Percentiles rank a stretch among this genome's conserved stretches.
Evolutionary conservation across 306 rosid genomes (phyloP).

Genomic region (Corylus avellana): DNA sequence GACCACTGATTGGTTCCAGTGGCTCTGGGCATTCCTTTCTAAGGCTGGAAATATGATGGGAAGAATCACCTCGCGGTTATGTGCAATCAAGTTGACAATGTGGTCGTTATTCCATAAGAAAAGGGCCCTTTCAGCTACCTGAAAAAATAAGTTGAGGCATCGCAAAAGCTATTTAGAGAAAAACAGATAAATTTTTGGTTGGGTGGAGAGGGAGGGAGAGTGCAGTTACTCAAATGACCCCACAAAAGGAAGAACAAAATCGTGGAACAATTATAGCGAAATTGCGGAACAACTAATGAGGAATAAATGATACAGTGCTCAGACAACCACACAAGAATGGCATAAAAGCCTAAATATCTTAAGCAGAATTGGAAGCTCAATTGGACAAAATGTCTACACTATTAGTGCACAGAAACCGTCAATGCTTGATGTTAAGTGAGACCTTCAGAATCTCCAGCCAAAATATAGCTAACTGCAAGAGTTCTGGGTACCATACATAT

Average conservation of each 20-base stretch:
- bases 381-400: no score
- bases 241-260: background rate
- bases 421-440: background rate
- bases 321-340: no score
- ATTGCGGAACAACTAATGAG: no score
- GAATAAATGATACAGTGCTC: no score
- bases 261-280: no score
- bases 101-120: conserved; percentile 96
- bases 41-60: conserved; percentile 79
- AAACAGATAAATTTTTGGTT: background rate
- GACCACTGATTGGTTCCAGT: conserved; percentile 92
- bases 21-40: conserved; percentile 72
- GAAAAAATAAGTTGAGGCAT: conserved; percentile 35
- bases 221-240: background rate
- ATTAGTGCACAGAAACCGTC: background rate
- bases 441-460: background rate
- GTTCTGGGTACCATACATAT: background rate
- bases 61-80: conserved; percentile 77
- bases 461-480: background rate
- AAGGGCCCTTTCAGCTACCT: conserved; percentile 98
- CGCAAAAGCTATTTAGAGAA: background rate
- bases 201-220: background rate
- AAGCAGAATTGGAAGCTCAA: no score
- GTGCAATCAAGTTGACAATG: conserved; percentile 76
- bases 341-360: no score